These are phyloP conservation scores for Suillus decipiens DNA, from an alignment of 768 basidiomycete genomes.

Conservation along the genomic window DNA sequence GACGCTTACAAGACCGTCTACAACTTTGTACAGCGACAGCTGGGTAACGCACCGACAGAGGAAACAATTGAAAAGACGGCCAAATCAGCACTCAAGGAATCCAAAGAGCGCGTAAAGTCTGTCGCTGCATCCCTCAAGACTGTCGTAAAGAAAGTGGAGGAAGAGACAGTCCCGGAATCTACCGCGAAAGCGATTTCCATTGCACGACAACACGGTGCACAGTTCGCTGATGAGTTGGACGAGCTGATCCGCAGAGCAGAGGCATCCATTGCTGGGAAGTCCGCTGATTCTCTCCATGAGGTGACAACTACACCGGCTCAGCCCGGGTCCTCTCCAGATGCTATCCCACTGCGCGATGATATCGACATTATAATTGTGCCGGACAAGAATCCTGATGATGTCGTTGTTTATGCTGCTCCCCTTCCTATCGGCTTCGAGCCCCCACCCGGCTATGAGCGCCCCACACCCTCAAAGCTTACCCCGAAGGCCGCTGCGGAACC, in stretches of 20 bases:
- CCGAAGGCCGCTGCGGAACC: slow-evolving; percentile 32
- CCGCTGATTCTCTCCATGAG: slow-evolving; percentile 29
- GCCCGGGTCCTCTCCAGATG: slow-evolving; percentile 26
- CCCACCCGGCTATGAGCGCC: slow-evolving; percentile 82
- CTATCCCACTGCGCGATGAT: slow-evolving; percentile 26
- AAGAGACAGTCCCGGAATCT: slow-evolving; percentile 27
- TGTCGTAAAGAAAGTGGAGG: slow-evolving; percentile 40
- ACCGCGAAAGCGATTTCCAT: slow-evolving; percentile 42
- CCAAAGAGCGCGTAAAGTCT: slow-evolving; percentile 47
- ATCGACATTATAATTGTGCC: slow-evolving; percentile 29
- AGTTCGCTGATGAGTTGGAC: slow-evolving; percentile 63
- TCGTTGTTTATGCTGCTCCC: slow-evolving; percentile 59
- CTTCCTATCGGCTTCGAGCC: slow-evolving; percentile 95
- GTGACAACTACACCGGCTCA: slow-evolving; percentile 26
- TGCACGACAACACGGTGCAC: slow-evolving; percentile 44
- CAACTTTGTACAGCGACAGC: slow-evolving; percentile 50
- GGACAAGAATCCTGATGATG: slow-evolving; percentile 31
- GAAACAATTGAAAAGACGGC: slow-evolving; percentile 37
- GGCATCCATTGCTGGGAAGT: slow-evolving; percentile 57
- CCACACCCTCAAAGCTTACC: slow-evolving; percentile 51
- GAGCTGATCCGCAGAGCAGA: slow-evolving; percentile 75
- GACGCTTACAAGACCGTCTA: slow-evolving; percentile 51
- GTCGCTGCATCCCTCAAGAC: slow-evolving; percentile 50
- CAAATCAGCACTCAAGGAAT: slow-evolving; percentile 40
- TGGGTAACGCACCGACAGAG: slow-evolving; percentile 41